Conservation (phyloP, 2,329 filamentous ascomycete species). For the Cercospora sojina region DNA sequence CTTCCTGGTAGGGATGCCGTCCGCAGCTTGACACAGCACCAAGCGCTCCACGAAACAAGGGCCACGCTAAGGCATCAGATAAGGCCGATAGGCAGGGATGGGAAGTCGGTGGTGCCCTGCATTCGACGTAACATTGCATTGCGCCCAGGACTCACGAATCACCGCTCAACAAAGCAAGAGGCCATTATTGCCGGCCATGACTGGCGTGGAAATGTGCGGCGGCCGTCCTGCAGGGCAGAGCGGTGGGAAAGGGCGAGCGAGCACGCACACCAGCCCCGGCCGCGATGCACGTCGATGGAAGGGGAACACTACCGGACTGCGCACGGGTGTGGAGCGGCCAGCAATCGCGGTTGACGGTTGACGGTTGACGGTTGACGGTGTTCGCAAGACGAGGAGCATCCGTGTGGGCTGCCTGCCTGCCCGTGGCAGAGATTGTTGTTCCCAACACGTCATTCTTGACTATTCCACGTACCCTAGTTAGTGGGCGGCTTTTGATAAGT, state of each 20-base stretch:
- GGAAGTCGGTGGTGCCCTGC: neutral
- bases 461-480: neutral
- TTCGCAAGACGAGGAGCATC: neutral
- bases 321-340: neutral
- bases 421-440: slow-evolving; percentile 1
- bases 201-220: neutral
- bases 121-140: slow-evolving; percentile 8
- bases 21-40: slow-evolving; percentile 1
- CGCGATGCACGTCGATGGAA: slow-evolving; percentile 6
- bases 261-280: neutral
- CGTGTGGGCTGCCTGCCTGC: neutral
- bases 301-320: neutral
- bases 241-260: too few species aligned
- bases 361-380: too few species aligned
- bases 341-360: too few species aligned
- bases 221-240: neutral
- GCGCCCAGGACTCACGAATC: neutral
- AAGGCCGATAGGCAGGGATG: slow-evolving; percentile 4
- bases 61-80: neutral
- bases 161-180: neutral
- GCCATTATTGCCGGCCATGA: neutral
- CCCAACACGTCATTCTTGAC: slow-evolving; percentile 1
- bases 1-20: slow-evolving; percentile 3
- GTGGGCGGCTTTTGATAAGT: slow-evolving; percentile 11
- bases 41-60: neutral